These are phyloP conservation scores for Trifolium subterraneum DNA, from an alignment of 306 rosid genomes.

Conservation along the genomic window DNA sequence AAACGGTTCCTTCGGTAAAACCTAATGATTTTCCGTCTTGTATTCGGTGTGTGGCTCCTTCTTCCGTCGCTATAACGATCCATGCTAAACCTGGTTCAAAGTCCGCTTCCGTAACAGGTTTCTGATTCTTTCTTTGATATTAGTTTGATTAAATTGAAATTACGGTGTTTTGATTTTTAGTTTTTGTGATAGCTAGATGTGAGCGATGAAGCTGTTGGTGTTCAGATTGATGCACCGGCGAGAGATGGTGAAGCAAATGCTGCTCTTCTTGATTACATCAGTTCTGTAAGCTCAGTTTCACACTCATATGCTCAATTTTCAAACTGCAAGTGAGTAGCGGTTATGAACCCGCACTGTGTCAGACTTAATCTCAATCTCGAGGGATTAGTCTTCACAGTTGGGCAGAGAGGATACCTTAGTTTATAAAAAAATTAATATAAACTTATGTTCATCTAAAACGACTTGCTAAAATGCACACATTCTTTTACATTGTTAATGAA, in stretches of 20 bases:
- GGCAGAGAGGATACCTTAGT: too few relatives aligned
- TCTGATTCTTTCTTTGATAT: not conserved
- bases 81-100: constrained; percentile 98
- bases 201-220: constrained; percentile 81
- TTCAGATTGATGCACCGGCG: constrained; percentile 90
- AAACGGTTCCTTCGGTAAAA: constrained; percentile 43
- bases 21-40: constrained; percentile 59
- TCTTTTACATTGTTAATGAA: not conserved
- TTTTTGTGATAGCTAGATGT: constrained; percentile 53
- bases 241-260: constrained; percentile 97
- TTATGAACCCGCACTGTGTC: too few relatives aligned
- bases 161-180: not conserved
- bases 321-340: too few relatives aligned
- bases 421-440: too few relatives aligned
- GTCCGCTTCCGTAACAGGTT: constrained; percentile 82
- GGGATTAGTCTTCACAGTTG: not conserved
- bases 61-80: constrained; percentile 85
- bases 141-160: not conserved
- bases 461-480: not conserved
- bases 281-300: constrained; percentile 54
- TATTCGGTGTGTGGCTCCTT: constrained; percentile 75
- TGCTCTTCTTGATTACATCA: constrained; percentile 78
- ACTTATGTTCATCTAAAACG: not conserved
- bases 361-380: too few relatives aligned
- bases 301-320: not conserved